These are phyloP conservation scores for Gloeostereum incarnatum DNA, from an alignment of 768 basidiomycete species.

Conservation along the genomic window DNA sequence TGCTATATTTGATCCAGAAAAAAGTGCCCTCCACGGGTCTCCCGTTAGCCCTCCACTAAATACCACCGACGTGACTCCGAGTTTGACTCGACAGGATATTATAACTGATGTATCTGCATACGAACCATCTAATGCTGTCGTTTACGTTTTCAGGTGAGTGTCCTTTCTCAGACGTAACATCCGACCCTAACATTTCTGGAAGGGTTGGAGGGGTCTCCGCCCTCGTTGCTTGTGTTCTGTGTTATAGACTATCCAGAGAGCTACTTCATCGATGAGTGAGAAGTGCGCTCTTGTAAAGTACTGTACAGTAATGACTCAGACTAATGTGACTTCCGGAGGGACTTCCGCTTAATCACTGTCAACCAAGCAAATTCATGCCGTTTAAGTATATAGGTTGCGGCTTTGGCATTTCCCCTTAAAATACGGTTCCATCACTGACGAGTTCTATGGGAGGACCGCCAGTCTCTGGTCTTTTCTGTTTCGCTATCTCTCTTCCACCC, in stretches of 20 bases:
- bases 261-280: slow-evolving; percentile 29
- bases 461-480: slow-evolving; percentile 56
- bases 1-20: slow-evolving; percentile 68
- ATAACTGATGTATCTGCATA: slow-evolving; percentile 16
- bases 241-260: slow-evolving; percentile 45
- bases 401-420: slow-evolving; percentile 27
- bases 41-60: neutral
- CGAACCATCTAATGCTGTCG: slow-evolving; percentile 54
- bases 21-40: slow-evolving; percentile 27
- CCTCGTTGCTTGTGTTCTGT: slow-evolving; percentile 42
- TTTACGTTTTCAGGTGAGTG: slow-evolving; percentile 69
- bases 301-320: no score
- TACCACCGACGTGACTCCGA: slow-evolving; percentile 1
- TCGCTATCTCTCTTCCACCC: slow-evolving; percentile 89
- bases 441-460: slow-evolving; percentile 86
- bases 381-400: neutral
- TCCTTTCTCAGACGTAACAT: slow-evolving; percentile 2
- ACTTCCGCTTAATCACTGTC: no score
- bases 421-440: slow-evolving; percentile 77
- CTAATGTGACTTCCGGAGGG: no score
- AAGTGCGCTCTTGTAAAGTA: neutral
- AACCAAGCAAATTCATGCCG: no score
- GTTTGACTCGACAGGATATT: slow-evolving; percentile 6
- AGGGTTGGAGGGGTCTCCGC: slow-evolving; percentile 55
- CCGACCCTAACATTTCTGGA: slow-evolving; percentile 2